Evolutionary conservation across 345 rosid species (phyloP).

Genomic region (Populus ilicifolia): DNA sequence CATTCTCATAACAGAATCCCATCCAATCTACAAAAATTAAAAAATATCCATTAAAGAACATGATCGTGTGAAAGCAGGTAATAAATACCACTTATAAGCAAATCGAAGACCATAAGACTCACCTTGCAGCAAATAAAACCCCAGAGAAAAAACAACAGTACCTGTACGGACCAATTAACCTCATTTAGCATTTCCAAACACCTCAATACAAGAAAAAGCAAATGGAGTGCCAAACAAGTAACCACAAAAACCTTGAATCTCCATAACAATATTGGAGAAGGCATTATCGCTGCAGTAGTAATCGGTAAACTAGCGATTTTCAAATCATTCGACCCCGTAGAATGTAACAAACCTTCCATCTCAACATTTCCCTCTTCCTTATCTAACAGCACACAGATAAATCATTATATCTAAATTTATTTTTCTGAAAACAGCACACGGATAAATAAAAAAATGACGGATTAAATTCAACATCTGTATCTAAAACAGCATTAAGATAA

Average conservation of each 20-base stretch:
- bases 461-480: background rate
- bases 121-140: slow-evolving; percentile 93
- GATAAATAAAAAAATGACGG: no score
- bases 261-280: slow-evolving; percentile 65
- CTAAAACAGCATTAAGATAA: background rate
- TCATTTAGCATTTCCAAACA: slow-evolving; percentile 18
- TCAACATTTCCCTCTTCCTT: slow-evolving; percentile 49
- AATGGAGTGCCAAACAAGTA: background rate
- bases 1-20: slow-evolving; percentile 96
- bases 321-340: slow-evolving; percentile 39
- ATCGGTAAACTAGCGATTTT: slow-evolving; percentile 44
- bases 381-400: slow-evolving; percentile 25
- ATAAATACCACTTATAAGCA: background rate
- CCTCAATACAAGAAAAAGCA: background rate
- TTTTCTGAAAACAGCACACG: background rate
- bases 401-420: background rate
- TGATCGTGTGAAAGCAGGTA: background rate
- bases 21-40: slow-evolving; percentile 63
- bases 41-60: background rate
- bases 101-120: slow-evolving; percentile 15
- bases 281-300: slow-evolving; percentile 50
- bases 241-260: slow-evolving; percentile 66
- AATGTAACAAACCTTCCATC: slow-evolving; percentile 47
- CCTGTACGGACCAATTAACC: slow-evolving; percentile 43
- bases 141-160: slow-evolving; percentile 63